phyloP scores from a whole-genome alignment of 1,284 basidiomycete genomes.

The Bjerkandera adusta region DNA sequence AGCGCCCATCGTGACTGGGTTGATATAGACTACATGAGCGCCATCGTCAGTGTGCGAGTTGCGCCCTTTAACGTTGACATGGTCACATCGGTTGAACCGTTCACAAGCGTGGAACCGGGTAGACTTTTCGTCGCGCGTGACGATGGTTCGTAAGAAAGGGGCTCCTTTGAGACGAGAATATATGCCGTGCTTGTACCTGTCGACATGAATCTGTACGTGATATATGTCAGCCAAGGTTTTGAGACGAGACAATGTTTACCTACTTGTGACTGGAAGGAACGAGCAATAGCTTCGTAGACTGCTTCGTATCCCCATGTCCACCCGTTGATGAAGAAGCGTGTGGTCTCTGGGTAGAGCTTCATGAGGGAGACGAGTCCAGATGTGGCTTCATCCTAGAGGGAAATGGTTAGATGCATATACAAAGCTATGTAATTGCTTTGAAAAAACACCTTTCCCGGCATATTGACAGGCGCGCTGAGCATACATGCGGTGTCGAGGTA shows the following conservation, averaged over 20 bases:
- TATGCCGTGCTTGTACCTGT: conserved; percentile 80
- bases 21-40: conserved; percentile 71
- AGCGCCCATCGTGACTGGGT: conserved; percentile 66
- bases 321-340: conserved; percentile 83
- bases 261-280: conserved; percentile 62
- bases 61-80: conserved; percentile 47
- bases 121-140: conserved; percentile 55
- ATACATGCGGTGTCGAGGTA: conserved; percentile 84
- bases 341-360: conserved; percentile 58
- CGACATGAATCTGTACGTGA: conserved; percentile 75
- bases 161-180: conserved; percentile 57
- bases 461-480: conserved; percentile 41
- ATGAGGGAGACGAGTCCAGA: conserved; percentile 69
- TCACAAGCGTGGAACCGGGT: conserved; percentile 94
- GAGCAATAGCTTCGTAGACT: conserved; percentile 71
- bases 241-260: conserved; percentile 8
- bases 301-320: conserved; percentile 97
- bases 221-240: neutral
- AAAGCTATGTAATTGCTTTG: neutral
- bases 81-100: conserved; percentile 70
- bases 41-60: conserved; percentile 33
- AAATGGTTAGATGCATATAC: neutral
- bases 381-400: conserved; percentile 59
- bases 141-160: conserved; percentile 60
- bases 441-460: neutral